Conservation (phyloP, 2,329 filamentous ascomycete genomes). For the Raffaelea ambrosiae region DNA sequence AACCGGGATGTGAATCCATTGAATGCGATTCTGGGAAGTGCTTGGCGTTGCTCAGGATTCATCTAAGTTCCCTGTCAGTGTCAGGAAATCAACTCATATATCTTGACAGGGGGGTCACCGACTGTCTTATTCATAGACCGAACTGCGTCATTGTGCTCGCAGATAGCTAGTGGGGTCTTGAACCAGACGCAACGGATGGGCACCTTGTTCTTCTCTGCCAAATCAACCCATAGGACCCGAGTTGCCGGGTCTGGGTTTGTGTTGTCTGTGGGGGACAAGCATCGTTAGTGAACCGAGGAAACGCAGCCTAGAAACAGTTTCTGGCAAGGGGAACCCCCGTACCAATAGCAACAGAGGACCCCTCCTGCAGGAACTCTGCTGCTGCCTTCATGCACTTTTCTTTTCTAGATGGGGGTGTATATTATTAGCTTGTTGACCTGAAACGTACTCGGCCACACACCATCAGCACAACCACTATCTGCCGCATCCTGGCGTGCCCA, state of each 20-base stretch:
- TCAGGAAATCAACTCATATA: background rate
- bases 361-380: slow-evolving; percentile 51
- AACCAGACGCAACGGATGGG: slow-evolving; percentile 84
- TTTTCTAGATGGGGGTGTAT: no score
- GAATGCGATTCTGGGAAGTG: slow-evolving; percentile 75
- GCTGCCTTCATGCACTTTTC: slow-evolving; percentile 67
- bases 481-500: no score
- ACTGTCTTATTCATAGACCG: slow-evolving; percentile 54
- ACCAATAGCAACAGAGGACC: slow-evolving; percentile 71
- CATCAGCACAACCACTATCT: no score
- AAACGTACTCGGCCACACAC: no score
- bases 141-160: slow-evolving; percentile 81
- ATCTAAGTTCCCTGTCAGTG: slow-evolving; percentile 37
- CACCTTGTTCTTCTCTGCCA: slow-evolving; percentile 62
- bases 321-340: no score
- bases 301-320: slow-evolving; percentile 23
- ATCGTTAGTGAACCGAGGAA: background rate
- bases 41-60: slow-evolving; percentile 72
- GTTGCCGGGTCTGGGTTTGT: slow-evolving; percentile 83
- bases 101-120: background rate
- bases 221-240: slow-evolving; percentile 65
- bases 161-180: slow-evolving; percentile 59
- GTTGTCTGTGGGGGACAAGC: slow-evolving; percentile 72
- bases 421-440: no score
- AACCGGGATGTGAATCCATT: slow-evolving; percentile 65